phyloP scores from a whole-genome alignment of 352 stramenopile species.

The Phytopythium aichiense region DNA sequence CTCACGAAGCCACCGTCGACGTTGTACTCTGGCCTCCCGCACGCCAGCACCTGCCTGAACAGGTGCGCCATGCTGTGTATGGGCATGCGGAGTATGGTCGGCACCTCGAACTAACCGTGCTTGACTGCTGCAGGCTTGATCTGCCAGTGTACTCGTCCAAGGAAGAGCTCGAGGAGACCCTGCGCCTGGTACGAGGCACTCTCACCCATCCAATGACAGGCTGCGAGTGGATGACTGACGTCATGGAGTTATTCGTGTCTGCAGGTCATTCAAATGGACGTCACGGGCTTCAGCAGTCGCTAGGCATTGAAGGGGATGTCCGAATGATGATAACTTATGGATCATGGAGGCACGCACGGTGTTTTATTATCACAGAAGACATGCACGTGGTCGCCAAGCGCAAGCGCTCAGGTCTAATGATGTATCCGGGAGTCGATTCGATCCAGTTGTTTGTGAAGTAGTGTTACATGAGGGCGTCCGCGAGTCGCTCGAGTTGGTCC shows the following conservation, averaged over 20 bases:
- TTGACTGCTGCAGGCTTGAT: slow-evolving; percentile 44
- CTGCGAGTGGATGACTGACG: neutral
- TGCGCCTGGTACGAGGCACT: slow-evolving; percentile 65
- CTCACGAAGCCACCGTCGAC: slow-evolving; percentile 37
- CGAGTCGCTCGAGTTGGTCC: slow-evolving; percentile 12
- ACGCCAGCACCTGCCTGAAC: slow-evolving; percentile 83
- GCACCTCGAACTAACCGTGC: neutral
- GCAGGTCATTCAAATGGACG: slow-evolving; percentile 67
- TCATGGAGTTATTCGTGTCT: slow-evolving; percentile 1
- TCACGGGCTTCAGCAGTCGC: slow-evolving; percentile 74
- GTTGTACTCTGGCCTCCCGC: slow-evolving; percentile 54
- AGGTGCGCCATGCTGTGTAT: slow-evolving; percentile 24
- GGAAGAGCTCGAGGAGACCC: slow-evolving; percentile 90
- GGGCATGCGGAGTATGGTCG: neutral
- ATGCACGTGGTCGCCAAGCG: neutral
- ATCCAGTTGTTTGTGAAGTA: neutral
- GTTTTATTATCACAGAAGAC: neutral
- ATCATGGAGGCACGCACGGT: neutral
- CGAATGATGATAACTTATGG: neutral
- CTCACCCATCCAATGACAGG: neutral
- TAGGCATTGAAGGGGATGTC: slow-evolving; percentile 14
- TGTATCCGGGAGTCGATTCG: neutral
- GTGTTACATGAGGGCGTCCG: slow-evolving; percentile 5
- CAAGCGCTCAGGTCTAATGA: neutral
- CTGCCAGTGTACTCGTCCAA: slow-evolving; percentile 77